A percentile compares a stretch with the other conserved stretches of the same genome.
These are phyloP conservation scores for Aspergillus fumigatus DNA, from an alignment of 2,329 filamentous ascomycete genomes.

Conservation along the genomic window DNA sequence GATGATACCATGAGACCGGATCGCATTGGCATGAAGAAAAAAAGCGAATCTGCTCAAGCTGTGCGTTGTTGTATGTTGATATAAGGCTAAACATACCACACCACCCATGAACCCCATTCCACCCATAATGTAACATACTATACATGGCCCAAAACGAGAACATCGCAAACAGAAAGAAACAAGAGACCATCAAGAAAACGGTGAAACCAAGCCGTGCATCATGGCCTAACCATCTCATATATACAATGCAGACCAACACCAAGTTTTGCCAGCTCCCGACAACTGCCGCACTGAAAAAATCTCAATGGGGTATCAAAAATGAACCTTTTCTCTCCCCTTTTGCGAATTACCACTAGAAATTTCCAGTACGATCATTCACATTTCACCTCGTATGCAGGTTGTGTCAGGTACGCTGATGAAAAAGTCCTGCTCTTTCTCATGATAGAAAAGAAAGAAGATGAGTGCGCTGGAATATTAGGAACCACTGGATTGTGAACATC, in stretches of 20 bases:
- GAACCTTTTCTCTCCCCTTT: neutral
- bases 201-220: neutral
- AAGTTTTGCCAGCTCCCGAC: neutral
- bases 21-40: neutral
- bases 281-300: neutral
- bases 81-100: neutral
- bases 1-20: neutral
- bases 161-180: neutral
- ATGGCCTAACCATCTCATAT: neutral
- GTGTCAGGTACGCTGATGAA: neutral
- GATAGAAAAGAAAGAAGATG: neutral
- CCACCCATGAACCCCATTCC: neutral
- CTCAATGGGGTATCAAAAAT: neutral
- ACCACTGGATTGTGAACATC: too few relatives aligned
- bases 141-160: neutral
- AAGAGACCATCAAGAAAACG: neutral
- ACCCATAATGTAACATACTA: neutral
- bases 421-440: neutral
- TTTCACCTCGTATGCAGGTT: neutral
- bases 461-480: neutral
- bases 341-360: neutral
- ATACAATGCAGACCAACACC: neutral
- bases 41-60: neutral
- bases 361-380: neutral
- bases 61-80: neutral